A percentile compares a stretch with the other conserved stretches of the same genome.
Conservation (phyloP, 225 moss, liverwort and hornwort genomes). For the Marchantia paleacea region DNA sequence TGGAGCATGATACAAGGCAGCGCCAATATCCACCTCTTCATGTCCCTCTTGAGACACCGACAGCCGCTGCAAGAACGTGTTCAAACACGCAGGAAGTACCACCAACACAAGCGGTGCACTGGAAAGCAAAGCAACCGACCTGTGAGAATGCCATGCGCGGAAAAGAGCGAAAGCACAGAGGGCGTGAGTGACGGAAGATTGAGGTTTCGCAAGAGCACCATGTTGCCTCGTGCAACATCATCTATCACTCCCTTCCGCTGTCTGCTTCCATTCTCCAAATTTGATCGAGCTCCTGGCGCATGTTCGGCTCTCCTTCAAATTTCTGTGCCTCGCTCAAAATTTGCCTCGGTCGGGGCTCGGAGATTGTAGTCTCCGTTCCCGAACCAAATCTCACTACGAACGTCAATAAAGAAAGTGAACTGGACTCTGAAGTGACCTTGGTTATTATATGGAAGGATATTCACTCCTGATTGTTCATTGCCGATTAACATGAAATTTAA, state of each 20-base stretch:
- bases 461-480: no score
- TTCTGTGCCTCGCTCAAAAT: no score
- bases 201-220: constrained; percentile 46
- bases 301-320: no score
- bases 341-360: no score
- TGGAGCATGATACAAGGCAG: not conserved
- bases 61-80: not conserved
- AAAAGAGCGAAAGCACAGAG: constrained; percentile 41
- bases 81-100: not conserved
- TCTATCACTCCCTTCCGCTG: no score
- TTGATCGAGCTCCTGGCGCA: no score
- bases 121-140: constrained; percentile 23
- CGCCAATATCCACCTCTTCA: not conserved
- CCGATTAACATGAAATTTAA: no score
- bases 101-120: not conserved
- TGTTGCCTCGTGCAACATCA: constrained; percentile 15
- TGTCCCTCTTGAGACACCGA: not conserved
- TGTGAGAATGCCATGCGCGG: constrained; percentile 49
- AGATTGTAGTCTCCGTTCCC: no score
- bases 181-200: constrained; percentile 54
- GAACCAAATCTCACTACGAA: no score
- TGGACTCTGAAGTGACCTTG: no score
- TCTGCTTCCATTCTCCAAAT: not conserved
- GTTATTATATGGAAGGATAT: no score
- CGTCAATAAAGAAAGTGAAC: no score